Percentiles rank a stretch among this genome's conserved stretches.
phyloP scores from a whole-genome alignment of 495 filamentous ascomycete genomes.

The Hypoxylon lienhwacheense region DNA sequence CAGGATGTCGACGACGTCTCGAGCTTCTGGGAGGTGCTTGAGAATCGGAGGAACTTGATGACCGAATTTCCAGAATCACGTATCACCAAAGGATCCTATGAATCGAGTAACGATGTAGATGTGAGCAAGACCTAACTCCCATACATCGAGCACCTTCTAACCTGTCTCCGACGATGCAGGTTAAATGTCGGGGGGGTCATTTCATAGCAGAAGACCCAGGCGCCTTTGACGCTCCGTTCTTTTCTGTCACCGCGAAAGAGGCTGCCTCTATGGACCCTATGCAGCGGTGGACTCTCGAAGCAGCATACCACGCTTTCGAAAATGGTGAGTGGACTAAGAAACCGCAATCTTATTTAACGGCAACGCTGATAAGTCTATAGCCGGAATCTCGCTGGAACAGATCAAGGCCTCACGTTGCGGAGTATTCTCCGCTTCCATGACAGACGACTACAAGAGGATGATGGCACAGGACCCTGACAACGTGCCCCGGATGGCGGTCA shows the following conservation, averaged over 20 bases:
- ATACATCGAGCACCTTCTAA: neutral
- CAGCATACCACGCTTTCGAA: constrained; percentile 53
- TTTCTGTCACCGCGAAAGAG: constrained; percentile 58
- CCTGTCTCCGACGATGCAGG: constrained; percentile 7
- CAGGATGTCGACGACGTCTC: constrained; percentile 38
- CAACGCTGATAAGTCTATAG: constrained; percentile 16
- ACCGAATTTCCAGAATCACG: constrained; percentile 41
- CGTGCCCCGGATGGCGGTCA: constrained; percentile 22
- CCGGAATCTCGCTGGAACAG: constrained; percentile 30
- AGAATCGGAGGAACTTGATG: constrained; percentile 40
- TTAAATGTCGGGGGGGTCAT: constrained; percentile 32
- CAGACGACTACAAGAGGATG: constrained; percentile 38
- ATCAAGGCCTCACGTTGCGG: constrained; percentile 31
- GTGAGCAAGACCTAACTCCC: neutral
- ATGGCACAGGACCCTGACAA: constrained; percentile 36
- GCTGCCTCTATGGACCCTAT: constrained; percentile 46
- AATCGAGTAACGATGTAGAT: constrained; percentile 16
- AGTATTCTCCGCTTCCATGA: constrained; percentile 38
- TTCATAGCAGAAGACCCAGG: constrained; percentile 49
- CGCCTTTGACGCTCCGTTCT: constrained; percentile 57
- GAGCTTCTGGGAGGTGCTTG: constrained; percentile 42
- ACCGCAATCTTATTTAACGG: neutral
- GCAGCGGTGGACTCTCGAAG: constrained; percentile 50
- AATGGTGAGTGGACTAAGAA: constrained; percentile 21
- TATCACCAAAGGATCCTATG: constrained; percentile 32